Conservation (phyloP, 2,329 filamentous ascomycete genomes). For the Byssochlamys sp. region DNA sequence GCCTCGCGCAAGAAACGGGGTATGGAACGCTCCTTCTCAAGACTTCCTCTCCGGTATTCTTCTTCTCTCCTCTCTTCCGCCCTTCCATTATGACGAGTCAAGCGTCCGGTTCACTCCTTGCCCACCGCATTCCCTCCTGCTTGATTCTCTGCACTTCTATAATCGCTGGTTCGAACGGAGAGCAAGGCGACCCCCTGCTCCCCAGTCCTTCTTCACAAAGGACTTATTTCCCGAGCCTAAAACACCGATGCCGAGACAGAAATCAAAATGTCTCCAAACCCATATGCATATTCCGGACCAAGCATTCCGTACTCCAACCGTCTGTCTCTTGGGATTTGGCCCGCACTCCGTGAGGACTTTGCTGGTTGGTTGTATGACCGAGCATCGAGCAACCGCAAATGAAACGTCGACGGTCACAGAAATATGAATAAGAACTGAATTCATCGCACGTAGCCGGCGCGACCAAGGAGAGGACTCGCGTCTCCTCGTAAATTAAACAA, state of each 20-base stretch:
- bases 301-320: not conserved
- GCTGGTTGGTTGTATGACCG: not conserved
- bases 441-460: not conserved
- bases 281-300: slow-evolving; percentile 1
- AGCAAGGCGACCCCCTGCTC: not conserved
- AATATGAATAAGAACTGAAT: not conserved
- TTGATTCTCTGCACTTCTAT: not conserved
- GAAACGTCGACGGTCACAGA: not conserved
- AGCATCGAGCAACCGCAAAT: not conserved
- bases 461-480: not conserved
- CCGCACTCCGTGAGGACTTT: not conserved
- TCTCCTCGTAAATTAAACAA: not conserved
- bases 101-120: not conserved
- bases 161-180: not conserved
- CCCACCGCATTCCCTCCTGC: not conserved
- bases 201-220: not conserved
- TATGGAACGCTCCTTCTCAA: not conserved
- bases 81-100: not conserved
- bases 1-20: not conserved
- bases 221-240: slow-evolving; percentile 7
- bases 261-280: slow-evolving; percentile 2
- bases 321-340: not conserved
- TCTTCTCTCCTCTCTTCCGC: not conserved
- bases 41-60: not conserved
- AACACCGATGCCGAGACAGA: slow-evolving; percentile 5